These are phyloP conservation scores for Annulohypoxylon nitens DNA, from an alignment of 495 filamentous ascomycete species.

Conservation along the genomic window DNA sequence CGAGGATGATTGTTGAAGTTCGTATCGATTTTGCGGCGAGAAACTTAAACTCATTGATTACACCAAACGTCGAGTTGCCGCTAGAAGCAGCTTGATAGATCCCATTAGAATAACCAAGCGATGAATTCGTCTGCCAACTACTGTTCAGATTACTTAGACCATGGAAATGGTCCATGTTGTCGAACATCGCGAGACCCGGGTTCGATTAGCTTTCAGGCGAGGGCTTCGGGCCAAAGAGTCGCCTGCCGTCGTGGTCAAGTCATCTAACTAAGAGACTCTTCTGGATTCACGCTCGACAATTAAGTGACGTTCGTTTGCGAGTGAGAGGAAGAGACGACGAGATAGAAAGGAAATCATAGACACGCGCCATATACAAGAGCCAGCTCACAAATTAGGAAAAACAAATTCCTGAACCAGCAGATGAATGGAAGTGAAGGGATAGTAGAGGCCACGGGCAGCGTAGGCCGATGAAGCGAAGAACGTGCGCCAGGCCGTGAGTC, in stretches of 20 bases:
- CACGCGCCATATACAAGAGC: slow-evolving; percentile 48
- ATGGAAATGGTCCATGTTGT: slow-evolving; percentile 46
- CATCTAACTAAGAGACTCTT: slow-evolving; percentile 58
- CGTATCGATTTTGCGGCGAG: slow-evolving; percentile 61
- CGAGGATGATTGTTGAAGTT: slow-evolving; percentile 63
- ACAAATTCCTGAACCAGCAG: slow-evolving; percentile 61
- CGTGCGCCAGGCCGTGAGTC: slow-evolving; percentile 43
- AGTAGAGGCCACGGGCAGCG: slow-evolving; percentile 44
- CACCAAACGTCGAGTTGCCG: slow-evolving; percentile 49
- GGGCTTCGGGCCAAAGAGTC: slow-evolving; percentile 62
- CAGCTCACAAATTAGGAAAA: slow-evolving; percentile 60
- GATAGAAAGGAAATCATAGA: slow-evolving; percentile 41
- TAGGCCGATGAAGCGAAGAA: slow-evolving; percentile 45
- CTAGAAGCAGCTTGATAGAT: slow-evolving; percentile 53
- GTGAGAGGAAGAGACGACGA: slow-evolving; percentile 44
- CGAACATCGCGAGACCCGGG: slow-evolving; percentile 50
- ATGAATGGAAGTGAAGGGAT: slow-evolving; percentile 56
- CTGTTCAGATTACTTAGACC: slow-evolving; percentile 47
- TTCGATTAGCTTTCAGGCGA: slow-evolving; percentile 57
- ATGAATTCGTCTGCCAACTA: slow-evolving; percentile 58
- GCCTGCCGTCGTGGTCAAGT: slow-evolving; percentile 57
- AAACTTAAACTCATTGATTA: slow-evolving; percentile 60
- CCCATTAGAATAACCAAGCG: slow-evolving; percentile 45
- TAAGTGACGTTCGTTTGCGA: slow-evolving; percentile 41
- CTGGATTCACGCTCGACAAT: slow-evolving; percentile 53